These are phyloP conservation scores for Yamadazyma phyllophila DNA, from an alignment of 805 yeast genomes.

Conservation along the genomic window DNA sequence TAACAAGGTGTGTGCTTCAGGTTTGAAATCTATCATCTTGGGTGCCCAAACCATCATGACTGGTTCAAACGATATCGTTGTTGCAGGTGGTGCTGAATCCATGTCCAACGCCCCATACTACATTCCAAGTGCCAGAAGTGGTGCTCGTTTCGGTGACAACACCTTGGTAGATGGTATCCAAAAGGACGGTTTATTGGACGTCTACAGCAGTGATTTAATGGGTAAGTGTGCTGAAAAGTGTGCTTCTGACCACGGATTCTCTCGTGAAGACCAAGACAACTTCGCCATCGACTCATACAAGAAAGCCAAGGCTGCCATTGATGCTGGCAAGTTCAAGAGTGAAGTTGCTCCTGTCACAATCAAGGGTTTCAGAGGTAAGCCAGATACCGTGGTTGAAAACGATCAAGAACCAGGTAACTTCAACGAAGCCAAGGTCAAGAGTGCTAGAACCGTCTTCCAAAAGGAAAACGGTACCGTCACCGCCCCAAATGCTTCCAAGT, in stretches of 20 bases:
- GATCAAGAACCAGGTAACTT: constrained; percentile 87
- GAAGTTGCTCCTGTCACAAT: constrained; percentile 89
- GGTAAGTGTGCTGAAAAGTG: constrained; percentile 97
- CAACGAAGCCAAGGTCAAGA: constrained; percentile 68
- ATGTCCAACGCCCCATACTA: constrained; percentile 97
- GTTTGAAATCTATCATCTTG: constrained; percentile 84
- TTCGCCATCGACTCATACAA: constrained; percentile 82
- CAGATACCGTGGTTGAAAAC: constrained; percentile 48
- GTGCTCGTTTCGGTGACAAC: constrained; percentile 87
- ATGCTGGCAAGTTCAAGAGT: constrained; percentile 69
- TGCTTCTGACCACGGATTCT: constrained; percentile 72
- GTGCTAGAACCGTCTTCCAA: constrained; percentile 92
- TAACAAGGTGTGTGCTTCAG: constrained; percentile 97
- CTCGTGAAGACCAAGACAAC: constrained; percentile 87
- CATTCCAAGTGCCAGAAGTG: constrained; percentile 63
- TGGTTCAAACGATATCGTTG: constrained; percentile 88
- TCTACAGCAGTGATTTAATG: constrained; percentile 85
- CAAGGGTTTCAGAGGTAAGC: constrained; percentile 83
- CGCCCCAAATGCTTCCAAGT: constrained; percentile 94
- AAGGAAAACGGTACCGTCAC: constrained; percentile 90
- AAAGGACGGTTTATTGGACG: constrained; percentile 92
- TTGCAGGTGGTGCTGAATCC: constrained; percentile 97
- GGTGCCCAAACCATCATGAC: constrained; percentile 89
- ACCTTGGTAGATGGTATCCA: constrained; percentile 81
- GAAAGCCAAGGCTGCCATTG: constrained; percentile 80